Evolutionary conservation across 2,329 filamentous ascomycete genomes (phyloP).

Genomic region (Hortaea werneckii): DNA sequence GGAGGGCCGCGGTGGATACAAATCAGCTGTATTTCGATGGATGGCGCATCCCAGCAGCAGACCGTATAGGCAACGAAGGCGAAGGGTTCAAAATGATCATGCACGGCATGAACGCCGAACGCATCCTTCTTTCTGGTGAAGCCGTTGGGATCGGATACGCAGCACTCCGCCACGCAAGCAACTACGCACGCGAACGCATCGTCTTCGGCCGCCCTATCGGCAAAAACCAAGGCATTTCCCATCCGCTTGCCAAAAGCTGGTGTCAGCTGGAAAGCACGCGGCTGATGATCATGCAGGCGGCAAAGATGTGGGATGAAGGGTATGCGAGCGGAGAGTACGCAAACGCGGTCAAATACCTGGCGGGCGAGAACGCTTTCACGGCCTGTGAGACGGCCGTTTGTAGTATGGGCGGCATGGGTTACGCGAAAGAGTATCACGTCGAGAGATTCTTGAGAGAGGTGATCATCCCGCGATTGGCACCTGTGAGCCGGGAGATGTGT

Average conservation of each 20-base stretch:
- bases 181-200: constrained; percentile 56
- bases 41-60: constrained; percentile 31
- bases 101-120: constrained; percentile 71
- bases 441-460: constrained; percentile 57
- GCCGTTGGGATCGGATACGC: constrained; percentile 38
- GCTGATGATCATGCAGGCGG: constrained; percentile 55
- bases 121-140: constrained; percentile 56
- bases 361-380: constrained; percentile 53
- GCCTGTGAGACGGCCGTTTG: constrained; percentile 53
- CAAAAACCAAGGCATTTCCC: constrained; percentile 55
- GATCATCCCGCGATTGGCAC: constrained; percentile 54
- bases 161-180: constrained; percentile 42
- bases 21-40: constrained; percentile 37
- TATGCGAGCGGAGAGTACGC: constrained; percentile 40
- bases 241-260: constrained; percentile 56
- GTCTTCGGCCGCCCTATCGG: constrained; percentile 58
- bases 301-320: constrained; percentile 49
- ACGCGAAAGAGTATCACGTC: constrained; percentile 50
- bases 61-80: constrained; percentile 33
- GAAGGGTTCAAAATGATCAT: constrained; percentile 47
- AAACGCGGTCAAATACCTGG: constrained; percentile 62
- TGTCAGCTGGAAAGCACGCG: constrained; percentile 57
- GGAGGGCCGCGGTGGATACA: constrained; percentile 34
- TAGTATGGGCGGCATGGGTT: constrained; percentile 55
- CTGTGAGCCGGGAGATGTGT: constrained; percentile 40